These are phyloP conservation scores for Anastatica hierochuntica DNA, from an alignment of 345 rosid species.

Conservation along the genomic window DNA sequence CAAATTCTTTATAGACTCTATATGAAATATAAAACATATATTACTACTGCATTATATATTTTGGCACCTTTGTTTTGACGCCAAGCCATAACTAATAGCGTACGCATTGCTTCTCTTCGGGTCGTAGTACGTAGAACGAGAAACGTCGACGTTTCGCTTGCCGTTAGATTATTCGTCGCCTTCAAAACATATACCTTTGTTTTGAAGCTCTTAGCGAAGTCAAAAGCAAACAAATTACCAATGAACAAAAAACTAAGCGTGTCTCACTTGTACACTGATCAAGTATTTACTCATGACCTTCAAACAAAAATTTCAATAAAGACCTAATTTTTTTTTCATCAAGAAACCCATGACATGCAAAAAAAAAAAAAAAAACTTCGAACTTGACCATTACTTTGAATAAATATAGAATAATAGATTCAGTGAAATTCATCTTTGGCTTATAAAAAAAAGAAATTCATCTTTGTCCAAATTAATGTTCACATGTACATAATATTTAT, in stretches of 20 bases:
- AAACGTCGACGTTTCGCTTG: slow-evolving; percentile 7
- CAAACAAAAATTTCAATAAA: too few species aligned
- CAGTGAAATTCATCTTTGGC: too few species aligned
- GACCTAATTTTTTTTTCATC: too few species aligned
- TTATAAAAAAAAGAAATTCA: too few species aligned
- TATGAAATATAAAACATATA: too few species aligned
- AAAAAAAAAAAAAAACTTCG: background rate
- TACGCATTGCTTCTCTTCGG: slow-evolving; percentile 7
- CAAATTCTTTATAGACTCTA: too few species aligned
- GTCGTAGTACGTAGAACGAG: background rate
- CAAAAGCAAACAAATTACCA: background rate
- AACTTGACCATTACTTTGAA: too few species aligned
- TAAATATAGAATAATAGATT: too few species aligned
- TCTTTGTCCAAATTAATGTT: too few species aligned
- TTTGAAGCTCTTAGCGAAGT: slow-evolving; percentile 1
- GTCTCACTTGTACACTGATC: background rate
- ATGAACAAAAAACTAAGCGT: background rate
- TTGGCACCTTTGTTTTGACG: background rate
- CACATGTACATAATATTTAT: too few species aligned
- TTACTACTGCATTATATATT: too few species aligned
- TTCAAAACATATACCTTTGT: slow-evolving; percentile 9
- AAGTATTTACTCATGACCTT: background rate
- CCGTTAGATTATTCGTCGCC: slow-evolving; percentile 18
- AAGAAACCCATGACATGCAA: slow-evolving; percentile 15
- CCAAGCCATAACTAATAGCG: background rate